phyloP scores from a whole-genome alignment of 2,329 filamentous ascomycete genomes.

The Curvularia sp. region DNA sequence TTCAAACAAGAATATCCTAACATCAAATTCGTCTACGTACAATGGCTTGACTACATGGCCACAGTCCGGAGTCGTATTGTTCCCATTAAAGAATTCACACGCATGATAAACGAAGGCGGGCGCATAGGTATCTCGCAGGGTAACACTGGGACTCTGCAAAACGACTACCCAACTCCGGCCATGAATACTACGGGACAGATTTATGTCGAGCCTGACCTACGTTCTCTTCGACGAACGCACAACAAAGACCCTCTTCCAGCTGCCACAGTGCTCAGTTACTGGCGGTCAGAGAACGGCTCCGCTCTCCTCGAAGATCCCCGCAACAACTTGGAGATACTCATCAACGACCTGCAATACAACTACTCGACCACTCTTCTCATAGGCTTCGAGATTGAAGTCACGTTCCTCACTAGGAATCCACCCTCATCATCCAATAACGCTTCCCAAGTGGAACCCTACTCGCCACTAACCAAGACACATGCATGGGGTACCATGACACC shows the following conservation, averaged over 20 bases:
- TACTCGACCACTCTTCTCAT: constrained; percentile 67
- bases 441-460: constrained; percentile 39
- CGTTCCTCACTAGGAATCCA: constrained; percentile 66
- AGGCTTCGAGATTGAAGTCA: constrained; percentile 84
- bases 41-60: constrained; percentile 81
- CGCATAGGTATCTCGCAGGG: constrained; percentile 69
- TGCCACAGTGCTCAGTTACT: constrained; percentile 71
- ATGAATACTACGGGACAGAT: constrained; percentile 70
- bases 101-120: constrained; percentile 44
- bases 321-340: constrained; percentile 53
- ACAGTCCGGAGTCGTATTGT: constrained; percentile 71
- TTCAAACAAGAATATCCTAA: constrained; percentile 61
- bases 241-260: constrained; percentile 59
- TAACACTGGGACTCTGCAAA: constrained; percentile 71
- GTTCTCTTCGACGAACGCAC: constrained; percentile 64
- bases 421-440: constrained; percentile 25
- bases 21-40: constrained; percentile 73
- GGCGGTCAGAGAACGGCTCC: constrained; percentile 64
- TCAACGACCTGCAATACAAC: constrained; percentile 60
- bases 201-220: constrained; percentile 70
- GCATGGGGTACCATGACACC: constrained; percentile 73
- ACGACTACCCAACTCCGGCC: constrained; percentile 65
- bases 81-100: constrained; percentile 61
- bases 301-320: constrained; percentile 68
- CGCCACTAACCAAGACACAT: constrained; percentile 67